These are phyloP conservation scores for Arthromyces matolae DNA, from an alignment of 768 basidiomycete species.

Conservation along the genomic window DNA sequence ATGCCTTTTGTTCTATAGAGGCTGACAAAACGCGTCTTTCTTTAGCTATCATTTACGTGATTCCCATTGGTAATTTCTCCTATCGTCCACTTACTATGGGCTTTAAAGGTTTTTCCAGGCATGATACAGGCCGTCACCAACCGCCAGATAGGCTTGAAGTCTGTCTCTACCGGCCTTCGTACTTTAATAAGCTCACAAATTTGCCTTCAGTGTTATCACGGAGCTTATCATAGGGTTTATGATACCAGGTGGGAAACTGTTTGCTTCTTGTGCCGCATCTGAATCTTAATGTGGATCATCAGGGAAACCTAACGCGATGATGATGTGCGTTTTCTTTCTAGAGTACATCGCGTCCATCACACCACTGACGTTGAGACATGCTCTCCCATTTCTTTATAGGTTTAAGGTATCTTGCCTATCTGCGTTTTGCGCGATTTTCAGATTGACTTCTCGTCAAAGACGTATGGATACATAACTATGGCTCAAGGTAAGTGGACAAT, in stretches of 20 bases:
- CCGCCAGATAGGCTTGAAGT: conserved; percentile 62
- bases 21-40: too few relatives aligned
- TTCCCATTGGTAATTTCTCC: conserved; percentile 58
- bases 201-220: conserved; percentile 52
- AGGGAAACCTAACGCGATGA: conserved; percentile 71
- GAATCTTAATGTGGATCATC: conserved; percentile 31
- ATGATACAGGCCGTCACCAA: conserved; percentile 84
- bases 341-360: too few relatives aligned
- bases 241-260: conserved; percentile 32
- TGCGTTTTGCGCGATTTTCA: too few relatives aligned
- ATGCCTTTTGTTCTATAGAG: too few relatives aligned
- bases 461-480: conserved; percentile 66
- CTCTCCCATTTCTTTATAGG: conserved; percentile 23
- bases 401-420: too few relatives aligned
- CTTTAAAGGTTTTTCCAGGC: conserved; percentile 20
- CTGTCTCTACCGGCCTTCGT: conserved; percentile 8
- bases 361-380: too few relatives aligned
- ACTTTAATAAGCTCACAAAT: neutral
- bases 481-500: conserved; percentile 33
- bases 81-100: neutral
- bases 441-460: conserved; percentile 42
- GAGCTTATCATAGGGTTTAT: conserved; percentile 69
- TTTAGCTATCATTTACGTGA: conserved; percentile 53
- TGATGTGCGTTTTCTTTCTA: conserved; percentile 47
- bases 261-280: conserved; percentile 3